Percentiles rank a stretch among this genome's conserved stretches.
Evolutionary conservation across 495 filamentous ascomycete genomes (phyloP).

Genomic region (Penicillium longicatenatum): DNA sequence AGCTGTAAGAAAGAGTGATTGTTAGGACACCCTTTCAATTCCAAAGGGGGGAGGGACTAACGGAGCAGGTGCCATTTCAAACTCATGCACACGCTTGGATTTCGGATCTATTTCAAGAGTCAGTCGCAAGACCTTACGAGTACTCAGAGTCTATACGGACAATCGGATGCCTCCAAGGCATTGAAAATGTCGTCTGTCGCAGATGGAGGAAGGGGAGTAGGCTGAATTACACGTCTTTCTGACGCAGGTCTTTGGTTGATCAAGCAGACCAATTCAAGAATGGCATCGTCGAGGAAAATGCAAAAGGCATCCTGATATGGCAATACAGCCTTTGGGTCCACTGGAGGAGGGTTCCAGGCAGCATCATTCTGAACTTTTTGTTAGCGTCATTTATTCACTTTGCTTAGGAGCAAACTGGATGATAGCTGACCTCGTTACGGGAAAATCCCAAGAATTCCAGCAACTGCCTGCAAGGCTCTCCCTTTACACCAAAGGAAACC

Average conservation of each 20-base stretch:
- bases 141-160: constrained; percentile 31
- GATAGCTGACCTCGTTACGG: constrained; percentile 34
- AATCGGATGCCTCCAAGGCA: constrained; percentile 51
- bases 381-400: constrained; percentile 14
- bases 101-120: constrained; percentile 31
- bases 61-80: constrained; percentile 41
- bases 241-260: constrained; percentile 43
- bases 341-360: constrained; percentile 50
- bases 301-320: constrained; percentile 48
- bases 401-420: background rate
- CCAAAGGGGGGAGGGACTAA: constrained; percentile 21
- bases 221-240: constrained; percentile 46
- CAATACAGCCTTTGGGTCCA: constrained; percentile 32
- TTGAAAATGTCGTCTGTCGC: constrained; percentile 42
- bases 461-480: constrained; percentile 59
- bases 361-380: constrained; percentile 30
- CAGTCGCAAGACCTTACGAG: background rate
- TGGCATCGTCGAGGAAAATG: constrained; percentile 57
- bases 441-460: constrained; percentile 66
- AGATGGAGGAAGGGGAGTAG: constrained; percentile 29
- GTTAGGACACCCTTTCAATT: background rate
- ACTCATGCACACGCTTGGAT: constrained; percentile 30
- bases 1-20: constrained; percentile 18
- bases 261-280: constrained; percentile 52
- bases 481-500: constrained; percentile 62